Evolutionary conservation across 257 asterid species (phyloP).

Genomic region (Marsdenia floribunda): DNA sequence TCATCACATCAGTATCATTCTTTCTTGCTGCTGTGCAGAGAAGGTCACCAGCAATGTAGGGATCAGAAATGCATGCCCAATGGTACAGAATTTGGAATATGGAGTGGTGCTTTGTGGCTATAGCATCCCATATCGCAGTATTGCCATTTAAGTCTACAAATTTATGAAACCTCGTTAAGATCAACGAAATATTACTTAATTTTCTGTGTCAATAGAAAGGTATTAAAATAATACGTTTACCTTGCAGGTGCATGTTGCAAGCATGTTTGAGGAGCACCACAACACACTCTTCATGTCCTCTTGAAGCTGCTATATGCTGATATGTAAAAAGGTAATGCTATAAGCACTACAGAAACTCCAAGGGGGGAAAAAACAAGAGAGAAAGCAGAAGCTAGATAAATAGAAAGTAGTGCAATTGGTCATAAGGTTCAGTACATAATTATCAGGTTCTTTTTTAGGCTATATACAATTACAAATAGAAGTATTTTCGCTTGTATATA

Average conservation of each 20-base stretch:
- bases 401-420: not conserved
- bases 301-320: conserved; percentile 85
- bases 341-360: conserved; percentile 20
- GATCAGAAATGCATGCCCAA: conserved; percentile 82
- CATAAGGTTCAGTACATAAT: not conserved
- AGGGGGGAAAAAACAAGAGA: conserved; percentile 12
- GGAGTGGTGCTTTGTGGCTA: conserved; percentile 62
- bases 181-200: not conserved
- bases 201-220: not conserved
- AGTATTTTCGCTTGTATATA: not conserved
- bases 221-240: conserved; percentile 24
- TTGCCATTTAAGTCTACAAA: conserved; percentile 62
- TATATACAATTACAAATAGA: not conserved
- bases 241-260: conserved; percentile 65
- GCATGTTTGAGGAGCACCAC: conserved; percentile 81
- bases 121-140: conserved; percentile 83
- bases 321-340: not conserved
- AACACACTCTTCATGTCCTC: conserved; percentile 87
- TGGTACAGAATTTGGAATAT: conserved; percentile 67
- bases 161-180: not conserved
- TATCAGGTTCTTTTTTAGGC: not conserved
- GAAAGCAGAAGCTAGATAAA: not conserved
- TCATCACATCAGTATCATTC: conserved; percentile 47
- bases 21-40: conserved; percentile 68
- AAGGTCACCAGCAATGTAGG: conserved; percentile 72